Base-by-base conservation (phyloP, 495 filamentous ascomycete species). In the Staphylotrichum longicolle region DNA sequence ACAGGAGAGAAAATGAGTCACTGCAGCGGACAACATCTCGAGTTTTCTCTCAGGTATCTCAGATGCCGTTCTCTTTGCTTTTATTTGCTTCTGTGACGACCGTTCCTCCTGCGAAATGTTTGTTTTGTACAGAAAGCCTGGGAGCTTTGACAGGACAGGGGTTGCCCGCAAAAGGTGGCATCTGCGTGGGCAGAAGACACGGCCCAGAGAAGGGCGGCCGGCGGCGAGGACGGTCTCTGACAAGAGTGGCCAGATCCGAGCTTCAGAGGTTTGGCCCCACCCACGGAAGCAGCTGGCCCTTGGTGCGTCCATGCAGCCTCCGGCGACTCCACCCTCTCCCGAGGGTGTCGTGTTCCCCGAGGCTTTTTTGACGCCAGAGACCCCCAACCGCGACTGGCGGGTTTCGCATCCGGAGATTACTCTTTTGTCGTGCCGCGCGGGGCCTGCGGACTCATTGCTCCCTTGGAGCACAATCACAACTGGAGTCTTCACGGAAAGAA, bases 251-350 rank as follows among this genome's bases (percentile, higher is more conserved):
- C 40, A 48, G 55, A 49, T 6, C 46, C 56, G 46, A 58, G 47
- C 34, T 48, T 8, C 40, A 40, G 45, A 12, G 50, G 35, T 27
- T 12, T 34, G 47, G 54, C 12, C 40, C 53, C 46, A 63, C 61
- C n/a, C n/a, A 53, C 46, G 54, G 54, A 62, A 62, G 54, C 14
- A 39, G 37, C 41, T n/a, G 10, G 33, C 33, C 44, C 57, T 47
- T 49, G 47, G n/a, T 15, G 42, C 40, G 41, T 46, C 41, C 20
- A 39, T 58, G 61, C 20, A n/a, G 27, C 32, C 35, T 42, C 53
- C 39, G 60, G 61, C 54, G 47, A 35, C 46, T 33, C 60, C 53
- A 46, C 40, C 40, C 45, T 27, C 54, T 53, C 44, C 61, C 61
- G 61, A 63, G 41, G 45, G 44, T 33, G 54, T 53, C 41, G 54